Percentiles rank a stretch among this genome's conserved stretches.
These are phyloP conservation scores for Metarhizium brunneum DNA, from an alignment of 2,329 filamentous ascomycete species.

Conservation along the genomic window DNA sequence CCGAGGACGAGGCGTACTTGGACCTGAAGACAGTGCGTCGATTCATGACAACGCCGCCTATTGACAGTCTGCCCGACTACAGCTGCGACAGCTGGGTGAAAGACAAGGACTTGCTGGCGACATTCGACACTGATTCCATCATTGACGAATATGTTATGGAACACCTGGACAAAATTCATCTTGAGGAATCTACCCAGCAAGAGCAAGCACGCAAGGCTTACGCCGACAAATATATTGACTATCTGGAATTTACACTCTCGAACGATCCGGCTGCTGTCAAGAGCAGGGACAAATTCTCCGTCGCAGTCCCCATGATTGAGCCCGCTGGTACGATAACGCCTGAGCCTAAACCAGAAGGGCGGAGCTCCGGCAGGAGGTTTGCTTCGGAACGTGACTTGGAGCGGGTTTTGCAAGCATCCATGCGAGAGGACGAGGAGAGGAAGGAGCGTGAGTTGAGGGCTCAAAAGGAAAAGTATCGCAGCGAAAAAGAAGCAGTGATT, in stretches of 20 bases:
- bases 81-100: constrained; percentile 37
- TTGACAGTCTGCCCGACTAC: constrained; percentile 43
- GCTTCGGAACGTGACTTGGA: constrained; percentile 67
- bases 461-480: constrained; percentile 61
- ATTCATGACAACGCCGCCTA: constrained; percentile 44
- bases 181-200: constrained; percentile 28
- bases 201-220: constrained; percentile 31
- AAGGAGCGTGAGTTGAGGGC: constrained; percentile 56
- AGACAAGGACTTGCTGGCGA: constrained; percentile 34
- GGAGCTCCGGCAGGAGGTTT: constrained; percentile 46
- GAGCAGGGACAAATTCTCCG: constrained; percentile 44
- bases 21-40: constrained; percentile 40
- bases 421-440: constrained; percentile 60
- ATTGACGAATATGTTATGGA: constrained; percentile 37
- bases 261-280: constrained; percentile 44
- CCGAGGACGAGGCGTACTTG: constrained; percentile 42
- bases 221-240: constrained; percentile 37
- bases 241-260: constrained; percentile 47
- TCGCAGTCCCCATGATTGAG: constrained; percentile 26
- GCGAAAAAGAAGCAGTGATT: constrained; percentile 67
- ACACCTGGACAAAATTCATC: constrained; percentile 32
- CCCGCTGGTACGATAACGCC: constrained; percentile 29
- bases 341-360: constrained; percentile 48
- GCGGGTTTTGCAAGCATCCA: constrained; percentile 61
- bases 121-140: constrained; percentile 28